Percentiles rank a stretch among this genome's conserved stretches.
Evolutionary conservation across 108 stramenopile genomes (phyloP).

Genomic region (Pseudonitzschia pungens): DNA sequence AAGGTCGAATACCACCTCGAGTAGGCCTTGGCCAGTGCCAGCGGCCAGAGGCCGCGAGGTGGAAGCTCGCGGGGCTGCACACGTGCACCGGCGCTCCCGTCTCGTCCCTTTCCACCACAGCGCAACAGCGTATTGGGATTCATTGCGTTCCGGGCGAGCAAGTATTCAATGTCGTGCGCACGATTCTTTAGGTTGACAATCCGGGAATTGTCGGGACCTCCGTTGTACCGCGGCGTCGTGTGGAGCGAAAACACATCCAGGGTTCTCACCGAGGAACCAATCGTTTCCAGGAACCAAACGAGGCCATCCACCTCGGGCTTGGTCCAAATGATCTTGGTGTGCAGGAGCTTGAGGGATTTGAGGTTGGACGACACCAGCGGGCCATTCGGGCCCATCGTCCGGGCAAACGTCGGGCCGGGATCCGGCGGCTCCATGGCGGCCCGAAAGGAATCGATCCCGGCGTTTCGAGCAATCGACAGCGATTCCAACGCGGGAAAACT

Average conservation of each 20-base stretch:
- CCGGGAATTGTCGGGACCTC: background rate
- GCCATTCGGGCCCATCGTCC: background rate
- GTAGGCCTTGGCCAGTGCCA: background rate
- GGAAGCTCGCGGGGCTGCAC: background rate
- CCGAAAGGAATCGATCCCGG: background rate
- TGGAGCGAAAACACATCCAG: background rate
- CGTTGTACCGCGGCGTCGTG: background rate
- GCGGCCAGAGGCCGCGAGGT: background rate
- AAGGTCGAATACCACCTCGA: background rate
- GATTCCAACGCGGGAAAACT: background rate
- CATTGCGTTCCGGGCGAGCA: background rate
- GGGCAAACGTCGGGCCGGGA: background rate
- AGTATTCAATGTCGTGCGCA: background rate
- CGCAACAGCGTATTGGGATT: background rate
- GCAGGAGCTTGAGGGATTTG: background rate
- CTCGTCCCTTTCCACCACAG: too few species aligned
- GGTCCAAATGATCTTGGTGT: background rate
- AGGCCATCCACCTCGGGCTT: background rate
- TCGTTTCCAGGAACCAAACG: background rate
- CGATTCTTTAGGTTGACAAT: background rate
- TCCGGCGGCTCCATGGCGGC: background rate
- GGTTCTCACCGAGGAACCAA: background rate
- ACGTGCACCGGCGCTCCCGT: too few species aligned
- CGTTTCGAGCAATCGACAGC: background rate
- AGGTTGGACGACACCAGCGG: background rate